A percentile compares a stretch with the other conserved stretches of the same genome.
phyloP scores from a whole-genome alignment of 257 asterid species.

The Lycium barbarum region DNA sequence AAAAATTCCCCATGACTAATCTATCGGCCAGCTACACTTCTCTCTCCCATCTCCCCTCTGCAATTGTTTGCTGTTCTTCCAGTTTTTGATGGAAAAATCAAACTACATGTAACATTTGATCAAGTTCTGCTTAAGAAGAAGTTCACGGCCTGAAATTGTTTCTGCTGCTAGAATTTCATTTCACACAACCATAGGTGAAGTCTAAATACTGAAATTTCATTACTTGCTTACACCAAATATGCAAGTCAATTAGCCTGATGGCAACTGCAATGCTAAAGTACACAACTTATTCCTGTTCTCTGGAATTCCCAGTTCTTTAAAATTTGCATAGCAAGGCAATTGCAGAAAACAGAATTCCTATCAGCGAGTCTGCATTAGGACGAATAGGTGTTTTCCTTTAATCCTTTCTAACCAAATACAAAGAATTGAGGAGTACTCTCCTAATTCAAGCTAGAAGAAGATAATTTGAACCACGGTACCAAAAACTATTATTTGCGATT shows the following conservation, averaged over 20 bases:
- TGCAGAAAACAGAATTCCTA: slow-evolving; percentile 5
- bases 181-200: neutral
- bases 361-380: neutral
- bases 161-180: neutral
- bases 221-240: neutral
- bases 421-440: neutral
- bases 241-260: neutral
- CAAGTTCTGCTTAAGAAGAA: neutral
- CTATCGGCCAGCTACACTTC: neutral
- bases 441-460: neutral
- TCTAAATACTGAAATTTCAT: neutral
- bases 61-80: neutral
- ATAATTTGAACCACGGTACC: neutral
- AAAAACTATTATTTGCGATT: neutral
- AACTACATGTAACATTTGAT: neutral
- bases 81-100: neutral
- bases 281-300: neutral
- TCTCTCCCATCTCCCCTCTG: neutral
- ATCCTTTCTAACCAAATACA: neutral
- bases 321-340: neutral
- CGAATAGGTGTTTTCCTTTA: neutral
- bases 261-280: neutral
- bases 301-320: neutral
- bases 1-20: neutral
- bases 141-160: neutral